Evolutionary conservation across 441 rosid genomes (phyloP).

Genomic region (Erodium trifolium): DNA sequence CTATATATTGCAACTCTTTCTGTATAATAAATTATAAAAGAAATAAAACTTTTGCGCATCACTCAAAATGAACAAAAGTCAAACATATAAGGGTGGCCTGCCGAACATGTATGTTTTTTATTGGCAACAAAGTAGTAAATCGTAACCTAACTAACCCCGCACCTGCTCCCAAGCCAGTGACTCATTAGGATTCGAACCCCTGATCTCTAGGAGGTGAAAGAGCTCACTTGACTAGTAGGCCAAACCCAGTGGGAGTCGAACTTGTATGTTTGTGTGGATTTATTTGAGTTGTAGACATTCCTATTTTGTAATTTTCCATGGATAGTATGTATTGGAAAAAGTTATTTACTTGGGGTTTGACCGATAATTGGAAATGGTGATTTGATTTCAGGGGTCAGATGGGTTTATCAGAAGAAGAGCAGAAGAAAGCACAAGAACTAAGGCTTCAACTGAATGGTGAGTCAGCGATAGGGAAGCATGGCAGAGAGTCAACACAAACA

Average conservation of each 20-base stretch:
- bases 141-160: no score
- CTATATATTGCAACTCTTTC: no score
- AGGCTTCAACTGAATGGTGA: slow-evolving; percentile 43
- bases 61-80: no score
- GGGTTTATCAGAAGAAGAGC: slow-evolving; percentile 83
- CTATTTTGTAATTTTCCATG: no score
- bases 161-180: no score
- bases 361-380: slow-evolving; percentile 17
- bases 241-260: neutral
- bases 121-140: no score
- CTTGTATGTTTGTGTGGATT: neutral
- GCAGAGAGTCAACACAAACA: slow-evolving; percentile 14
- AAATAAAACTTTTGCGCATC: no score
- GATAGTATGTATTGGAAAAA: neutral
- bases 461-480: no score
- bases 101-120: neutral
- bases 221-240: no score
- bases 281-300: neutral
- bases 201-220: no score
- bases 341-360: neutral
- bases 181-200: no score
- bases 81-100: neutral
- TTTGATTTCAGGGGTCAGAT: slow-evolving; percentile 70
- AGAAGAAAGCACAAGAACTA: slow-evolving; percentile 47
- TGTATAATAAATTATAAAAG: no score